These are phyloP conservation scores for Amylostereum chailletii DNA, from an alignment of 1,284 basidiomycete genomes.

Conservation along the genomic window DNA sequence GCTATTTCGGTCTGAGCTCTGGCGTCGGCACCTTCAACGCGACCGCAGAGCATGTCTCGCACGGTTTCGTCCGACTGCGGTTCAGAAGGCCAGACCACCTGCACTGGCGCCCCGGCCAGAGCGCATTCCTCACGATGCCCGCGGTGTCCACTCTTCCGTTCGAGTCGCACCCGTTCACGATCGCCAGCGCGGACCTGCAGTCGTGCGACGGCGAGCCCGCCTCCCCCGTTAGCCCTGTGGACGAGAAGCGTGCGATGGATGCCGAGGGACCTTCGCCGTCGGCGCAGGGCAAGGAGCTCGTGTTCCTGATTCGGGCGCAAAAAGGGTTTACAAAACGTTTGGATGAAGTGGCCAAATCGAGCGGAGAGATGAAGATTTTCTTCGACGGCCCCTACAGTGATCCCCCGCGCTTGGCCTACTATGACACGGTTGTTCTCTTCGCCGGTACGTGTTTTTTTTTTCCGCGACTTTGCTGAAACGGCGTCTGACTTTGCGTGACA, in stretches of 20 bases:
- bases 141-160: slow-evolving; percentile 31
- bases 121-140: slow-evolving; percentile 36
- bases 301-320: slow-evolving; percentile 41
- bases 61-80: slow-evolving; percentile 42
- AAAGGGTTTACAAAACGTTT: slow-evolving; percentile 32
- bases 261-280: not conserved
- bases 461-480: not conserved
- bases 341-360: slow-evolving; percentile 17
- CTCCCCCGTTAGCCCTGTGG: slow-evolving; percentile 8
- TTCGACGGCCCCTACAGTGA: slow-evolving; percentile 37
- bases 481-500: slow-evolving; percentile 2
- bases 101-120: slow-evolving; percentile 42
- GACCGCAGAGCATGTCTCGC: slow-evolving; percentile 35
- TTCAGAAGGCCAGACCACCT: slow-evolving; percentile 32
- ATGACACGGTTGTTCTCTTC: slow-evolving; percentile 27
- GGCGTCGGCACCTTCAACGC: slow-evolving; percentile 25
- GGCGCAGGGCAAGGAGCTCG: slow-evolving; percentile 29
- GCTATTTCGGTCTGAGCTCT: slow-evolving; percentile 24
- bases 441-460: slow-evolving; percentile 19
- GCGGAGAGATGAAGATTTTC: slow-evolving; percentile 20
- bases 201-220: not conserved
- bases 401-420: slow-evolving; percentile 20
- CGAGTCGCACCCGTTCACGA: slow-evolving; percentile 47
- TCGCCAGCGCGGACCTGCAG: slow-evolving; percentile 24
- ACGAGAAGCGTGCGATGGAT: slow-evolving; percentile 5